These are phyloP conservation scores for Amanita phalloides DNA, from an alignment of 768 basidiomycete species.

Conservation along the genomic window DNA sequence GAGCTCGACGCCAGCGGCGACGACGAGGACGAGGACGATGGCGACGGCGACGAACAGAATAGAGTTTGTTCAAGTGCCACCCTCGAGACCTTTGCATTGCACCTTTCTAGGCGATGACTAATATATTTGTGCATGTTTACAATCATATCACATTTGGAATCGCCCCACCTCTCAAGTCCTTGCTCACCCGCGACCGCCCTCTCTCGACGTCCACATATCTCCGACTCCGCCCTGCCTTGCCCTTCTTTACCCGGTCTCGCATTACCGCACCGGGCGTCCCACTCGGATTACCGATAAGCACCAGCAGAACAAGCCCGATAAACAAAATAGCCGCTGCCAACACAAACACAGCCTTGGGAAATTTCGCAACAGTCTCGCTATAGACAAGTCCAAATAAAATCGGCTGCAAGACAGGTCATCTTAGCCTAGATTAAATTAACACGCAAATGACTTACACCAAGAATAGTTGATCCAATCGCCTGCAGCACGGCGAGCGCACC, in stretches of 20 bases:
- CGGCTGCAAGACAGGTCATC: slow-evolving; percentile 28
- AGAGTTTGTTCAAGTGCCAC: slow-evolving; percentile 3
- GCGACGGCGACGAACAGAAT: neutral
- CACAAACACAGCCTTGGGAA: slow-evolving; percentile 62
- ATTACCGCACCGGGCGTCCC: slow-evolving; percentile 10
- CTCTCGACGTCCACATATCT: slow-evolving; percentile 21
- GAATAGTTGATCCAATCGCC: slow-evolving; percentile 58
- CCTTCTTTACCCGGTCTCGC: slow-evolving; percentile 7
- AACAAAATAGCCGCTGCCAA: slow-evolving; percentile 41
- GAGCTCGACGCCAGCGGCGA: slow-evolving; percentile 14
- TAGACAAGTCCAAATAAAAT: slow-evolving; percentile 67
- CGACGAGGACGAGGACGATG: neutral
- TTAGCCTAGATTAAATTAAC: neutral
- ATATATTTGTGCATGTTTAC: slow-evolving; percentile 4
- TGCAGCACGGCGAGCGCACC: slow-evolving; percentile 66
- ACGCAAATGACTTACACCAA: slow-evolving; percentile 26
- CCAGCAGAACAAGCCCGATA: slow-evolving; percentile 22
- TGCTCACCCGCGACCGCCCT: slow-evolving; percentile 36
- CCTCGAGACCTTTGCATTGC: neutral
- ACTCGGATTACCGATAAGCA: slow-evolving; percentile 29
- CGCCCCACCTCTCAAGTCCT: slow-evolving; percentile 34
- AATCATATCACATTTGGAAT: slow-evolving; percentile 11
- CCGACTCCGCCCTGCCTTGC: slow-evolving; percentile 11
- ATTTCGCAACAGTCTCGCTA: slow-evolving; percentile 53
- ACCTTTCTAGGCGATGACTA: neutral